phyloP scores from a whole-genome alignment of 192 early-diverging fungal genomes.

The Podila minutissima region DNA sequence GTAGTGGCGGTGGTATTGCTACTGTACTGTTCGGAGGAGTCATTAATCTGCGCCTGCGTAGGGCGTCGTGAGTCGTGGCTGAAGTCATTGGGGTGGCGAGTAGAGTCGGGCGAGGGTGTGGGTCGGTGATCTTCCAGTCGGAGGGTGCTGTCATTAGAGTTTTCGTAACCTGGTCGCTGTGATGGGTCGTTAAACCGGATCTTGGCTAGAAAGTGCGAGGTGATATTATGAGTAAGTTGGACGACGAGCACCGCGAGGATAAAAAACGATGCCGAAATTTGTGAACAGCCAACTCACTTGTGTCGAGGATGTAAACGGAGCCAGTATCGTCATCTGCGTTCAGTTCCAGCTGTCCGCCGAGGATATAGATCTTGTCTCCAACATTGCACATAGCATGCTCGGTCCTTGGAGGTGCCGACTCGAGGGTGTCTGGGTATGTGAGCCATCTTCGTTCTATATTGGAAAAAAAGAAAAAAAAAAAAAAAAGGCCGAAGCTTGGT shows the following conservation, averaged over 20 bases:
- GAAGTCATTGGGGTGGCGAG: conserved; percentile 26
- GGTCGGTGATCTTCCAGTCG: conserved; percentile 25
- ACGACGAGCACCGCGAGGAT: neutral
- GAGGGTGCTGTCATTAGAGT: conserved; percentile 9
- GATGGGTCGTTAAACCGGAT: conserved; percentile 43
- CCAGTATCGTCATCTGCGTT: conserved; percentile 34
- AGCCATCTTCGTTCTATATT: conserved; percentile 60
- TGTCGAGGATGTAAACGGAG: conserved; percentile 41
- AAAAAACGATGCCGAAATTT: neutral
- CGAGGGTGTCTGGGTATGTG: conserved; percentile 65
- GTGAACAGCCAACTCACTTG: conserved; percentile 17
- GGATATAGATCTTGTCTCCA: conserved; percentile 60
- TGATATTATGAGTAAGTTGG: neutral
- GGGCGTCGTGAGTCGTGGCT: conserved; percentile 11
- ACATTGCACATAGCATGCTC: conserved; percentile 55
- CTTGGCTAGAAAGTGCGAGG: conserved; percentile 14
- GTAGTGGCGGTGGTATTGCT: neutral
- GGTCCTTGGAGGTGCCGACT: conserved; percentile 57
- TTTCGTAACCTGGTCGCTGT: conserved; percentile 25
- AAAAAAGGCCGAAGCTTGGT: neutral
- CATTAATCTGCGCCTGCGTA: conserved; percentile 3
- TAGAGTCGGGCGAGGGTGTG: conserved; percentile 30
- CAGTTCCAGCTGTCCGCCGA: conserved; percentile 61
- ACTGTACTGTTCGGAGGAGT: neutral
- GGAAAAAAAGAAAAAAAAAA: conserved; percentile 1